phyloP scores from a whole-genome alignment of 257 asterid species.

The Capsicum pubescens region DNA sequence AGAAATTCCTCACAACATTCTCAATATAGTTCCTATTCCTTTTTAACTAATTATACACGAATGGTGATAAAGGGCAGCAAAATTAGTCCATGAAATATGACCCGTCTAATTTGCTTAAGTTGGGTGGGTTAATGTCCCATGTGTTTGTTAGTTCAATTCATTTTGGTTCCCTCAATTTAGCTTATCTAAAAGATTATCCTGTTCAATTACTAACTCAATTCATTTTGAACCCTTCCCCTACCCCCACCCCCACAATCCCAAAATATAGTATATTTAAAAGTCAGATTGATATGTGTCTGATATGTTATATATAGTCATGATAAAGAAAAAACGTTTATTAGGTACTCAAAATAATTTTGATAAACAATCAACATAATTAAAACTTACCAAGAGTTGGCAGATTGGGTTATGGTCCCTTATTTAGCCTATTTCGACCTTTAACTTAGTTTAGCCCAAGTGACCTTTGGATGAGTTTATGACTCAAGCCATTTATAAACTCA shows the following conservation, averaged over 20 bases:
- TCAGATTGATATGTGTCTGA: not conserved
- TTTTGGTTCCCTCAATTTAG: not conserved
- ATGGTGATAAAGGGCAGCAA: not conserved
- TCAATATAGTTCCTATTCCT: constrained; percentile 33
- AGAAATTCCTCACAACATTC: constrained; percentile 28
- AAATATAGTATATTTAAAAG: not conserved
- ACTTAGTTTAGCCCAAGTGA: not conserved
- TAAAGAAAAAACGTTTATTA: not conserved
- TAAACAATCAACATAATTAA: not conserved
- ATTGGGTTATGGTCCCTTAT: not conserved
- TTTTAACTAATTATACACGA: constrained; percentile 19
- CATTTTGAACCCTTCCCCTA: not conserved
- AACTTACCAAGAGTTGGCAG: not conserved
- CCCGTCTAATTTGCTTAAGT: not conserved
- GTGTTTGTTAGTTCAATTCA: not conserved
- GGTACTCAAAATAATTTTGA: not conserved
- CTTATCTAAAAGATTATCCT: not conserved
- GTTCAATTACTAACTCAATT: not conserved
- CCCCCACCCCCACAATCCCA: too few relatives aligned
- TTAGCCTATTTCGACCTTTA: not conserved
- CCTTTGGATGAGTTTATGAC: not conserved
- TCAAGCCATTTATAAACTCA: not conserved
- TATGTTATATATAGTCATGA: not conserved
- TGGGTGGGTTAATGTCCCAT: too few relatives aligned
- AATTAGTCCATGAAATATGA: not conserved